phyloP scores from a whole-genome alignment of 1,284 basidiomycete genomes.

The Fistulinella cinereoalba region DNA sequence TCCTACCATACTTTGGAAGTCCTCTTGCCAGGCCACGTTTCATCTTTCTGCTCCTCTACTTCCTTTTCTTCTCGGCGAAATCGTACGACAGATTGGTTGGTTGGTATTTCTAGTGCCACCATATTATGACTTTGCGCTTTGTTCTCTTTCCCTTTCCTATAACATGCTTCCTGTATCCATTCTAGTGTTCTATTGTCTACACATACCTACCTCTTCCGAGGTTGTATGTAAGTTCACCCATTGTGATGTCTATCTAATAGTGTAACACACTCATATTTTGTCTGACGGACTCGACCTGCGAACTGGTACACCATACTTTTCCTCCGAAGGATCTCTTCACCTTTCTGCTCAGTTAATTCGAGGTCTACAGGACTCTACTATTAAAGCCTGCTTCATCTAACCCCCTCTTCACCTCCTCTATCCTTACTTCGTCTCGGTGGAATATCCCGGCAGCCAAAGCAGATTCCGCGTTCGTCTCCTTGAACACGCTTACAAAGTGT shows the following conservation, averaged over 20 bases:
- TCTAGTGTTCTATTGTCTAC: slow-evolving; percentile 31
- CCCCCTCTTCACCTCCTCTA: slow-evolving; percentile 66
- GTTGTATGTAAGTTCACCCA: slow-evolving; percentile 35
- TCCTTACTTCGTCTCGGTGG: slow-evolving; percentile 84
- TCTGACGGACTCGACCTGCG: not conserved
- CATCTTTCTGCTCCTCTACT: not conserved
- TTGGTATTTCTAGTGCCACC: slow-evolving; percentile 7
- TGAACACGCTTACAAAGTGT: slow-evolving; percentile 89
- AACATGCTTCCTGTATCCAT: slow-evolving; percentile 34
- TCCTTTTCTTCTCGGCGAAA: not conserved
- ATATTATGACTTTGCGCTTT: slow-evolving; percentile 10
- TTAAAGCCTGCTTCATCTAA: slow-evolving; percentile 53
- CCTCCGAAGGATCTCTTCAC: not conserved
- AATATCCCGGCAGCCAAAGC: slow-evolving; percentile 98
- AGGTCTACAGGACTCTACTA: slow-evolving; percentile 37
- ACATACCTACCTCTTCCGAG: slow-evolving; percentile 30
- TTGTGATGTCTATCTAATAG: slow-evolving; percentile 32
- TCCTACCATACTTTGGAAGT: slow-evolving; percentile 2
- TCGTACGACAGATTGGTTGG: slow-evolving; percentile 1
- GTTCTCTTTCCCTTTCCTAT: slow-evolving; percentile 3
- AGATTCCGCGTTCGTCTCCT: slow-evolving; percentile 80
- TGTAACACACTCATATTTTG: slow-evolving; percentile 23
- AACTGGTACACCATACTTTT: too few relatives aligned
- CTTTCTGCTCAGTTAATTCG: not conserved
- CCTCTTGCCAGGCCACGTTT: slow-evolving; percentile 8